Evolutionary conservation across 768 basidiomycete species (phyloP).

Genomic region (Mycena olivaceomarginata): DNA sequence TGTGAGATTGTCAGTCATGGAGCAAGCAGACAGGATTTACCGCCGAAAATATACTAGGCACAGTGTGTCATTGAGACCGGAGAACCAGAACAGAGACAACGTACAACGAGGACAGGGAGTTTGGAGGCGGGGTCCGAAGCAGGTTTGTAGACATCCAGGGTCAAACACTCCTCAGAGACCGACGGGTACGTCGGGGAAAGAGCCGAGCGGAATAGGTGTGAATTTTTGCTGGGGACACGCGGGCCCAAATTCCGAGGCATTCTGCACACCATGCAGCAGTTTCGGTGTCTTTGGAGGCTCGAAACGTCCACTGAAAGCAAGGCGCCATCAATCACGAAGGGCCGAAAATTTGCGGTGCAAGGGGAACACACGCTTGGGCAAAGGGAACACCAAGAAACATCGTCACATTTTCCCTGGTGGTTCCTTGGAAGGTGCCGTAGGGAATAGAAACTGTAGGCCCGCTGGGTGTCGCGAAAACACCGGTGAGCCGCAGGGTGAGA

Average conservation of each 20-base stretch:
- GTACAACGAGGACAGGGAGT: slow-evolving; percentile 36
- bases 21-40: slow-evolving; percentile 28
- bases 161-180: slow-evolving; percentile 47
- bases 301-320: neutral
- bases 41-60: slow-evolving; percentile 56
- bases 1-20: neutral
- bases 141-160: slow-evolving; percentile 65
- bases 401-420: slow-evolving; percentile 10
- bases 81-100: neutral
- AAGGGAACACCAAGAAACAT: slow-evolving; percentile 23
- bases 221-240: neutral
- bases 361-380: slow-evolving; percentile 10
- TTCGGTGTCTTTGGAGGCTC: neutral
- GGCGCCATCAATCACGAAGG: neutral
- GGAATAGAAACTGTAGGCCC: slow-evolving; percentile 3
- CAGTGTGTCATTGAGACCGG: neutral
- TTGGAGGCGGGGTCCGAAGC: neutral
- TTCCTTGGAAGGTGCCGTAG: slow-evolving; percentile 20
- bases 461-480: neutral
- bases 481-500: too few species aligned
- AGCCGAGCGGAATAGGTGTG: neutral
- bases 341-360: too few species aligned
- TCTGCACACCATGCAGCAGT: neutral
- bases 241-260: neutral
- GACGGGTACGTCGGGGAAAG: too few species aligned